phyloP scores from a whole-genome alignment of 768 basidiomycete species.

The Podaxis carcinomalis region DNA sequence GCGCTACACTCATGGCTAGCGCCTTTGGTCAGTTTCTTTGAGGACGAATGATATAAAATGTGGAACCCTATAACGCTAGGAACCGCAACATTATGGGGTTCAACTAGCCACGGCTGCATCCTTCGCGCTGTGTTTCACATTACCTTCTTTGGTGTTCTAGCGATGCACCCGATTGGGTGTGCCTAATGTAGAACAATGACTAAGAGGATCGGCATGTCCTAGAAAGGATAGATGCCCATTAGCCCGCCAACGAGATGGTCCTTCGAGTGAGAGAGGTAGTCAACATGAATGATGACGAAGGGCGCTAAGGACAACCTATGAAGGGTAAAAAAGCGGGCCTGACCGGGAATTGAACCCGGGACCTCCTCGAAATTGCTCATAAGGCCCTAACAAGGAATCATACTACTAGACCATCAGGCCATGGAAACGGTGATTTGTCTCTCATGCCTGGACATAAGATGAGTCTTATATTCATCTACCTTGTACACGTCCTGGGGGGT shows the following conservation, averaged over 20 bases:
- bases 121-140: background rate
- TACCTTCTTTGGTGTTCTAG: background rate
- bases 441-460: background rate
- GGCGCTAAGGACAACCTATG: background rate
- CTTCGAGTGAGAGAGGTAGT: background rate
- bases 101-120: background rate
- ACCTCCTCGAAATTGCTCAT: constrained; percentile 58
- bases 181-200: background rate
- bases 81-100: too few species aligned
- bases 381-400: constrained; percentile 59
- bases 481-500: background rate
- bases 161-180: background rate
- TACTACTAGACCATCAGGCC: constrained; percentile 43
- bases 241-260: background rate
- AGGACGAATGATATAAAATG: background rate
- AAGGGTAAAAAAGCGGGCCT: constrained; percentile 39
- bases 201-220: background rate
- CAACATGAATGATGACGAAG: background rate
- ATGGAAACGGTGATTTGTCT: background rate
- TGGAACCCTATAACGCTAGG: background rate
- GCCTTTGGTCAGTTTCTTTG: background rate
- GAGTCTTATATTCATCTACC: background rate
- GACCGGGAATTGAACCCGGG: constrained; percentile 85
- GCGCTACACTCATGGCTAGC: background rate
- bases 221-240: background rate